Evolutionary conservation across 2,329 filamentous ascomycete species (phyloP), one percentile per base, ranked within the genome.

Genomic region (Talaromyces piceae): DNA sequence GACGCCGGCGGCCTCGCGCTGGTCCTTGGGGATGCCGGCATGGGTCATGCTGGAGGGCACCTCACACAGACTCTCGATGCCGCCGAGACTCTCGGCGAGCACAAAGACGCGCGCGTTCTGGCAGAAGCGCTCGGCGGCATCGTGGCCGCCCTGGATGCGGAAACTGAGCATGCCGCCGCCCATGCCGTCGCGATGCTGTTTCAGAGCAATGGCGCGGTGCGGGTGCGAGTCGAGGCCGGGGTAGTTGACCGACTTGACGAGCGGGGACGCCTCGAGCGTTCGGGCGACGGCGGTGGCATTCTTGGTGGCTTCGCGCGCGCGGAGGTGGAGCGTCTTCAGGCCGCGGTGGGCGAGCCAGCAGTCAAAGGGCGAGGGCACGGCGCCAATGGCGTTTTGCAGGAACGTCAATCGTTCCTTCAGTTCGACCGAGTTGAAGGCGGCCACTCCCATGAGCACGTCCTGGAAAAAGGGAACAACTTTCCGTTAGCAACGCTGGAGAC

Each of bases 131-230:
- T 94, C 87, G 12, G 93, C 93, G 1, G 91, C 91, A 43, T 78
- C 79, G 63, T 89, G 81, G 30, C 93, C 93, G 51, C 91, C 93
- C 58, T 82, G 81, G 69, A 98, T 88, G 58, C 93, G 86, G 83
- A 98, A 98, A 53, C 87, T 91, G 41, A 98, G 82, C 93, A 98
- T 98, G 55, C 93, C 93, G 60, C 93, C 93, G 54, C 93, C 93
- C 80, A 97, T 86, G 56, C 87, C 93, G 61, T 94, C 80, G 59
- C 93, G 87, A 75, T 98, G 93, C 75, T 98, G 93, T 74, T 88
- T 89, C 63, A 84, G 67, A 18, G 91, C 89, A 61, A 98, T 89
- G 57, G 79, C 77, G 61, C 89, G 84, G 66, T 97, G 89, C 5
- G 87, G 86, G 73, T 97, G 91, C 8, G 88, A 91, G 57, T 85